Conservation (phyloP, 345 rosid genomes). For the Linum trigynum region DNA sequence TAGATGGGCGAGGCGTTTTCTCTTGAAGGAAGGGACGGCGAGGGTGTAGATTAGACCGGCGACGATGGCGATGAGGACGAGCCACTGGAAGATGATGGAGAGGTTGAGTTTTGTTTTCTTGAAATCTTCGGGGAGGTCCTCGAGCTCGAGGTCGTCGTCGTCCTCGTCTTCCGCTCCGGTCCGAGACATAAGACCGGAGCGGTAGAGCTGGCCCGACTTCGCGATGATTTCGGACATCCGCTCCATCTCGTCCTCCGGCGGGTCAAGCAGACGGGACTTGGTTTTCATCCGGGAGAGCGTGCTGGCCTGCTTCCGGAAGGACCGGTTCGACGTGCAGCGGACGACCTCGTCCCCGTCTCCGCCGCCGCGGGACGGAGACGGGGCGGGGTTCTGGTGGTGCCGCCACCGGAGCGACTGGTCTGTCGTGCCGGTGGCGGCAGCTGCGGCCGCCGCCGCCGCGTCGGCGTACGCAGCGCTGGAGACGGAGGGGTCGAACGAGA, state of each 20-base stretch:
- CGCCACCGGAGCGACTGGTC: constrained; percentile 12
- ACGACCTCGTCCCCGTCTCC: constrained; percentile 27
- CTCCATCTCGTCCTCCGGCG: constrained; percentile 36
- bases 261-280: constrained; percentile 74
- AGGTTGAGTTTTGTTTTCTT: constrained; percentile 28
- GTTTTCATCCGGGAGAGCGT: constrained; percentile 39
- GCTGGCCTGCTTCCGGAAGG: constrained; percentile 37
- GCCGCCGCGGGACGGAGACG: background rate
- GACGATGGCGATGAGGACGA: constrained; percentile 45
- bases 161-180: constrained; percentile 40
- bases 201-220: constrained; percentile 40
- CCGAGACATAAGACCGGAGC: constrained; percentile 38
- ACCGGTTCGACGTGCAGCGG: constrained; percentile 39
- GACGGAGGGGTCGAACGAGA: constrained; percentile 42
- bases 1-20: constrained; percentile 38
- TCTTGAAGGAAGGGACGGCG: constrained; percentile 24
- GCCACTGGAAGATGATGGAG: constrained; percentile 54
- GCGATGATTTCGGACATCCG: constrained; percentile 26
- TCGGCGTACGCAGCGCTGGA: constrained; percentile 3
- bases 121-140: constrained; percentile 69
- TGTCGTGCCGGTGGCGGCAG: no score
- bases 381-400: background rate
- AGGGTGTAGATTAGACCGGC: constrained; percentile 47
- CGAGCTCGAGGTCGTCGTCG: constrained; percentile 55
- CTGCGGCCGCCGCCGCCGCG: constrained; percentile 14